phyloP scores from a whole-genome alignment of 176 grass and related monocot genomes.

The Ensete ventricosum region DNA sequence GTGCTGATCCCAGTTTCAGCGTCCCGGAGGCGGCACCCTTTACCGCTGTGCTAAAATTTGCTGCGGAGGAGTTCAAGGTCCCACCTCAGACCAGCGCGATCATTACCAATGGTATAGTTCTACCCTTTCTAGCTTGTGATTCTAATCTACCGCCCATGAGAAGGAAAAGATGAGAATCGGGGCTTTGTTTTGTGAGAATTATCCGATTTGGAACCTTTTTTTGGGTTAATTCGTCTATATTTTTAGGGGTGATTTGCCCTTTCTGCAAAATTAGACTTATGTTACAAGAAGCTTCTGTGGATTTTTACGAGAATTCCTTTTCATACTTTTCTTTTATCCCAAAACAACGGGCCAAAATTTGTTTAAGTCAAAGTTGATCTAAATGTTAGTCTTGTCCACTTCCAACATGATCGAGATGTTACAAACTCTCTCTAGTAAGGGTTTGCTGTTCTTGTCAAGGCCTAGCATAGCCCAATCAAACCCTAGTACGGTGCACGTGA shows the following conservation, averaged over 20 bases:
- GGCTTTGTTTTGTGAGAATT: background rate
- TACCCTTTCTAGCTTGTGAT: background rate
- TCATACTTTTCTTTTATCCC: no score
- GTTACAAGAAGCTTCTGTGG: no score
- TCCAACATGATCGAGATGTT: no score
- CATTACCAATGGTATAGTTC: conserved; percentile 68
- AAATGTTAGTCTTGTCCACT: no score
- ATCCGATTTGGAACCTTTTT: background rate
- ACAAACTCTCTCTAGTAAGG: no score
- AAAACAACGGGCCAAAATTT: no score
- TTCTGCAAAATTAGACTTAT: background rate
- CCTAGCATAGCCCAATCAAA: no score
- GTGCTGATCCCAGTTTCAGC: conserved; percentile 60
- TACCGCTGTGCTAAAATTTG: conserved; percentile 94
- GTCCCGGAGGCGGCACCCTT: conserved; percentile 92
- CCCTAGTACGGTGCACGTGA: no score
- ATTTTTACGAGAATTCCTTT: no score
- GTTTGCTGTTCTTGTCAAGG: no score
- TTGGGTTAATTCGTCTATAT: background rate
- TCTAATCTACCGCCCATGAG: background rate
- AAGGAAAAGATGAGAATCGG: no score
- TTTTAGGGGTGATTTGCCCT: background rate
- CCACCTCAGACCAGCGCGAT: conserved; percentile 96
- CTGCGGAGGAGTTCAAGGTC: conserved; percentile 98
- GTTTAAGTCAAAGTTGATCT: no score